These are phyloP conservation scores for Paragyromitra xinjiangensis DNA, from an alignment of 495 filamentous ascomycete species.

Conservation along the genomic window DNA sequence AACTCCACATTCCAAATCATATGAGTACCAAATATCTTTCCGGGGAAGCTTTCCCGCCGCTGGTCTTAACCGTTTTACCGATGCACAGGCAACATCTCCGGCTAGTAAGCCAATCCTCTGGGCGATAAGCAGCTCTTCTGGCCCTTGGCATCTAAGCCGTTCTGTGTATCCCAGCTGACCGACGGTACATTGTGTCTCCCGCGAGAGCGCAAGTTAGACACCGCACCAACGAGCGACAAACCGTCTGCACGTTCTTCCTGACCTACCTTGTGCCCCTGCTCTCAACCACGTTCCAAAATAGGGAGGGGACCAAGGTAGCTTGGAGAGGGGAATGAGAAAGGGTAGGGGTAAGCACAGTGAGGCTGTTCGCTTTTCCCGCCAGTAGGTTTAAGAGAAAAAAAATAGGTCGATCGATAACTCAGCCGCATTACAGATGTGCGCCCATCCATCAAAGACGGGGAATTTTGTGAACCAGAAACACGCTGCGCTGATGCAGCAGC, in stretches of 20 bases:
- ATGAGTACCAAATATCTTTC: slow-evolving; percentile 33
- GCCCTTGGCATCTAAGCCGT: slow-evolving; percentile 47
- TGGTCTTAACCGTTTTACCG: slow-evolving; percentile 54
- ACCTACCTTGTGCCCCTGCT: slow-evolving; percentile 30
- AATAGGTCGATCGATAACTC: slow-evolving; percentile 52
- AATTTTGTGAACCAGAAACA: slow-evolving; percentile 53
- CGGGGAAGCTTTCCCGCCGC: slow-evolving; percentile 30
- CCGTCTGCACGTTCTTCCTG: slow-evolving; percentile 35
- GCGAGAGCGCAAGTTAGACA: slow-evolving; percentile 39
- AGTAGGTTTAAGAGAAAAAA: slow-evolving; percentile 35
- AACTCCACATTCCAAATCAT: slow-evolving; percentile 10
- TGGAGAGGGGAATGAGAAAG: slow-evolving; percentile 21
- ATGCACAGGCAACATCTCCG: slow-evolving; percentile 50
- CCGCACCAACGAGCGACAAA: slow-evolving; percentile 45
- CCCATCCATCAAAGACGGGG: slow-evolving; percentile 49
- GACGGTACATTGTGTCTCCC: slow-evolving; percentile 46
- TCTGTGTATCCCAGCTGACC: slow-evolving; percentile 50
- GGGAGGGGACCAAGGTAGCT: slow-evolving; percentile 28
- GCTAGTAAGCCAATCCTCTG: slow-evolving; percentile 50
- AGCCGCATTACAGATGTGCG: slow-evolving; percentile 55
- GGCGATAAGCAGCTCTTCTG: slow-evolving; percentile 44
- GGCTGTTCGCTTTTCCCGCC: slow-evolving; percentile 51
- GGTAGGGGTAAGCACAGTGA: slow-evolving; percentile 50
- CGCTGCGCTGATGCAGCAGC: slow-evolving; percentile 44
- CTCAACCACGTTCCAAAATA: slow-evolving; percentile 50